A percentile compares a stretch with the other conserved stretches of the same genome.
Evolutionary conservation across 2,329 filamentous ascomycete species (phyloP).

Genomic region (Sporothrix variecibatus): DNA sequence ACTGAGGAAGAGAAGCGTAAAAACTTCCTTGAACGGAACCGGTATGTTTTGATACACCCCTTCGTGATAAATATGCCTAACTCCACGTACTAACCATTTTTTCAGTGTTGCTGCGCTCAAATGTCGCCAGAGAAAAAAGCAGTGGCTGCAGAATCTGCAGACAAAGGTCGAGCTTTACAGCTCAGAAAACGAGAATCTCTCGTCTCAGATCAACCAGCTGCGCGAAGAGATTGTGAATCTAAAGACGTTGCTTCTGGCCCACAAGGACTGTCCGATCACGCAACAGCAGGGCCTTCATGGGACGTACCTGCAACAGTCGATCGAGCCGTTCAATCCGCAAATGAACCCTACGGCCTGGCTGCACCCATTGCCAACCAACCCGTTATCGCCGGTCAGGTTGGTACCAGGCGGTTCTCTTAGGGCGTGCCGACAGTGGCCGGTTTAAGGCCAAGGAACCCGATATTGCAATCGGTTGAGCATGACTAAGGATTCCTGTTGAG

Average conservation of each 20-base stretch:
- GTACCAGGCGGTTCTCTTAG: constrained; percentile 59
- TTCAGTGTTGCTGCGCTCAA: constrained; percentile 90
- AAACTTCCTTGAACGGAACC: constrained; percentile 95
- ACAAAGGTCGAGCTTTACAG: constrained; percentile 92
- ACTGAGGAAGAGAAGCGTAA: constrained; percentile 98
- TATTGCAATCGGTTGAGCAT: background rate
- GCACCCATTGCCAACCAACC: constrained; percentile 54
- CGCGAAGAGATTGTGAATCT: constrained; percentile 93
- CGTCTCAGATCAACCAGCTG: constrained; percentile 77
- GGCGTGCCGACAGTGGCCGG: too few relatives aligned
- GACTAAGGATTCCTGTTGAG: background rate
- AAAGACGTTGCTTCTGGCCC: constrained; percentile 87
- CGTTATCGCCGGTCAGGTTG: constrained; percentile 56
- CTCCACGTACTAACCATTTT: constrained; percentile 26
- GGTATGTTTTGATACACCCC: constrained; percentile 52
- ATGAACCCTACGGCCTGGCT: constrained; percentile 62
- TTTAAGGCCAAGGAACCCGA: background rate
- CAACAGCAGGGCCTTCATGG: constrained; percentile 76
- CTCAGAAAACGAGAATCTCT: constrained; percentile 85
- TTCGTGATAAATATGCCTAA: background rate
- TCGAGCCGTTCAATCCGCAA: constrained; percentile 56
- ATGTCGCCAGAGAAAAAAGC: constrained; percentile 97
- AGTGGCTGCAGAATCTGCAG: constrained; percentile 95
- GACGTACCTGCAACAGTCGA: constrained; percentile 53
- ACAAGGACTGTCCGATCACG: constrained; percentile 94